Conservation (phyloP, 208 protist genomes). For the Herpetomonas muscarum region DNA sequence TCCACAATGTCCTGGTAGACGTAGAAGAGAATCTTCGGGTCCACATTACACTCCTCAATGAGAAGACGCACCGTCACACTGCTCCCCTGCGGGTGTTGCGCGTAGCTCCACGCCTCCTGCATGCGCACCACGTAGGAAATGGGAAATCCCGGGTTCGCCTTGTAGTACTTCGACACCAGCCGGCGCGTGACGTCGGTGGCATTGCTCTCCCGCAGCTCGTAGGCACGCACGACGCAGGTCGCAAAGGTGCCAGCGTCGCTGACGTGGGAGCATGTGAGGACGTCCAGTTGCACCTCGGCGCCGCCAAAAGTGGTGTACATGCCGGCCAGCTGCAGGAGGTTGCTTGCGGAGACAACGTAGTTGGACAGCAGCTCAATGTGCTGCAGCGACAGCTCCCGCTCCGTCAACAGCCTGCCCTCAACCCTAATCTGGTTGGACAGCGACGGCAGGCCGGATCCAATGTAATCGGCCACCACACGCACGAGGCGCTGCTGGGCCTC, state of each 20-base stretch:
- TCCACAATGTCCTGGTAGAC: conserved; percentile 58
- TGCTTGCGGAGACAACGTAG: conserved; percentile 44
- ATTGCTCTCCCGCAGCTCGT: conserved; percentile 32
- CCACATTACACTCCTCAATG: conserved; percentile 50
- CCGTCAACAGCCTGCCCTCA: conserved; percentile 47
- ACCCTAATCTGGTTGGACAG: conserved; percentile 32
- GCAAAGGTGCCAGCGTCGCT: conserved; percentile 58
- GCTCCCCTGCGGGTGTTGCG: conserved; percentile 35
- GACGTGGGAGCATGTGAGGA: conserved; percentile 50
- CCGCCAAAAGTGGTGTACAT: conserved; percentile 81
- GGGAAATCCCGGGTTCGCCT: conserved; percentile 46
- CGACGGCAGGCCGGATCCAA: conserved; percentile 43
- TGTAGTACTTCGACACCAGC: conserved; percentile 54
- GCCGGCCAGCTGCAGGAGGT: conserved; percentile 59
- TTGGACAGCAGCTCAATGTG: conserved; percentile 63
- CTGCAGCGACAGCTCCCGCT: conserved; percentile 59
- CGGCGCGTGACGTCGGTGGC: conserved; percentile 52
- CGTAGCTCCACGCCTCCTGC: conserved; percentile 56
- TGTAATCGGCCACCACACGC: conserved; percentile 52
- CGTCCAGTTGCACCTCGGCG: conserved; percentile 82
- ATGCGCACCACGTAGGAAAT: conserved; percentile 61
- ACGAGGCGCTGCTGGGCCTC: conserved; percentile 71
- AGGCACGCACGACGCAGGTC: conserved; percentile 54
- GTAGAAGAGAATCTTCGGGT: conserved; percentile 60
- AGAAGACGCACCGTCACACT: conserved; percentile 53